phyloP scores from a whole-genome alignment of 2,329 filamentous ascomycete genomes.

The Septoria linicola region DNA sequence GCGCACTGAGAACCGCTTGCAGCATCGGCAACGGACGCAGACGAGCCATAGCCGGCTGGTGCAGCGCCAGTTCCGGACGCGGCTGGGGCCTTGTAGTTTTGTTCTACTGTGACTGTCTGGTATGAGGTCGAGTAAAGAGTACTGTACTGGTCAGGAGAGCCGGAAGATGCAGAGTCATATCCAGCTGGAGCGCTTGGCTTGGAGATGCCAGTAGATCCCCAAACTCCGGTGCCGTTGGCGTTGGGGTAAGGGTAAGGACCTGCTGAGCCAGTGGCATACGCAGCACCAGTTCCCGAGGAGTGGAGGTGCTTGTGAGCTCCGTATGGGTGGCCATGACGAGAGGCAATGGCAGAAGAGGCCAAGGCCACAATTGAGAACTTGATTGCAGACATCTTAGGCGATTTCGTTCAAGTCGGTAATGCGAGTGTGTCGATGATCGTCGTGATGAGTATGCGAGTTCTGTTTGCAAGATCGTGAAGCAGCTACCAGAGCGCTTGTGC shows the following conservation, averaged over 20 bases:
- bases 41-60: slow-evolving; percentile 13
- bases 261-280: slow-evolving; percentile 27
- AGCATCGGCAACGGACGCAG: neutral
- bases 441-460: slow-evolving; percentile 9
- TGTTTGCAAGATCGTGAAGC: slow-evolving; percentile 22
- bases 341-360: slow-evolving; percentile 41
- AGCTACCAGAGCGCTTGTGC: slow-evolving; percentile 43
- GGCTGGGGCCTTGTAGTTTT: neutral
- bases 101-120: slow-evolving; percentile 20
- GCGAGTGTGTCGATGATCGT: slow-evolving; percentile 7
- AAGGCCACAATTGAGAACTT: slow-evolving; percentile 47
- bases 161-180: neutral
- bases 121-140: slow-evolving; percentile 21
- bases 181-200: slow-evolving; percentile 4
- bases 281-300: slow-evolving; percentile 32
- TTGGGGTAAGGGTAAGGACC: slow-evolving; percentile 33
- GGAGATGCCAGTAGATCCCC: slow-evolving; percentile 29
- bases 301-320: slow-evolving; percentile 32
- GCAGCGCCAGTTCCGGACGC: slow-evolving; percentile 10
- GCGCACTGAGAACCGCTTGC: slow-evolving; percentile 26
- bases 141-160: slow-evolving; percentile 13
- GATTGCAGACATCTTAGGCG: slow-evolving; percentile 38
- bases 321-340: slow-evolving; percentile 21
- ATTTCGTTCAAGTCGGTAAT: slow-evolving; percentile 33
- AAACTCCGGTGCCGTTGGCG: slow-evolving; percentile 32